phyloP scores from a whole-genome alignment of 805 yeast species.

The Cyberlindnera xylosilytica region DNA sequence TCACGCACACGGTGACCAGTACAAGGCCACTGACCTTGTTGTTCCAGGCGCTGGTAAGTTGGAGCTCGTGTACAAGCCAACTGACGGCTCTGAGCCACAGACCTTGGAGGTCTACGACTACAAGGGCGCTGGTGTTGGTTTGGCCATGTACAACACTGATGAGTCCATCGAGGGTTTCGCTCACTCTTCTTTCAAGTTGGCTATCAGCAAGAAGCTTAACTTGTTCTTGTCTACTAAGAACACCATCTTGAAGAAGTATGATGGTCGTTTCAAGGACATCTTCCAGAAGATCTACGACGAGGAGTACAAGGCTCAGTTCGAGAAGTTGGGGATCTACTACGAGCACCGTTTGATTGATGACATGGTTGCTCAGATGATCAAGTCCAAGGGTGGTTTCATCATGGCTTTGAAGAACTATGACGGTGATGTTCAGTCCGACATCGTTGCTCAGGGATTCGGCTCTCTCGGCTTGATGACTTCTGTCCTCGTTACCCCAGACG shows the following conservation, averaged over 20 bases:
- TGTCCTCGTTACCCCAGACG: slow-evolving; percentile 92
- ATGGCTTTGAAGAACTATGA: slow-evolving; percentile 97
- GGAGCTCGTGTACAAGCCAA: slow-evolving; percentile 73
- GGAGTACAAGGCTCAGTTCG: slow-evolving; percentile 69
- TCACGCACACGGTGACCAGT: slow-evolving; percentile 97
- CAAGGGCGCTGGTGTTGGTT: slow-evolving; percentile 68
- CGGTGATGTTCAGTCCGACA: slow-evolving; percentile 97
- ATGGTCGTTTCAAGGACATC: slow-evolving; percentile 92
- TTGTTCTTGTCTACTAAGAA: slow-evolving; percentile 89
- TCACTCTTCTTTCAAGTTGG: slow-evolving; percentile 83
- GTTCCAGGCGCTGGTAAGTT: slow-evolving; percentile 78
- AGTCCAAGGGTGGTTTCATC: slow-evolving; percentile 91
- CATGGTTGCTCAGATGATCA: slow-evolving; percentile 98
- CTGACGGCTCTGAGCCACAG: slow-evolving; percentile 51
- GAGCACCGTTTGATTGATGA: slow-evolving; percentile 97
- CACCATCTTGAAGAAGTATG: slow-evolving; percentile 90
- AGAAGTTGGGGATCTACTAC: slow-evolving; percentile 83
- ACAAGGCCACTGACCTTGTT: slow-evolving; percentile 87
- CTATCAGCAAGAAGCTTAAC: slow-evolving; percentile 72
- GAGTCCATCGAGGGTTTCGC: slow-evolving; percentile 90
- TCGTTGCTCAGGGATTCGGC: slow-evolving; percentile 98
- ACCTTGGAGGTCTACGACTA: slow-evolving; percentile 65
- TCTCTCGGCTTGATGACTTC: slow-evolving; percentile 97
- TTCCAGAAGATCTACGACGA: slow-evolving; percentile 77
- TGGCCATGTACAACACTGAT: slow-evolving; percentile 95